These are phyloP conservation scores for Auricularia auricula-judae DNA, from an alignment of 768 basidiomycete genomes.

Conservation along the genomic window DNA sequence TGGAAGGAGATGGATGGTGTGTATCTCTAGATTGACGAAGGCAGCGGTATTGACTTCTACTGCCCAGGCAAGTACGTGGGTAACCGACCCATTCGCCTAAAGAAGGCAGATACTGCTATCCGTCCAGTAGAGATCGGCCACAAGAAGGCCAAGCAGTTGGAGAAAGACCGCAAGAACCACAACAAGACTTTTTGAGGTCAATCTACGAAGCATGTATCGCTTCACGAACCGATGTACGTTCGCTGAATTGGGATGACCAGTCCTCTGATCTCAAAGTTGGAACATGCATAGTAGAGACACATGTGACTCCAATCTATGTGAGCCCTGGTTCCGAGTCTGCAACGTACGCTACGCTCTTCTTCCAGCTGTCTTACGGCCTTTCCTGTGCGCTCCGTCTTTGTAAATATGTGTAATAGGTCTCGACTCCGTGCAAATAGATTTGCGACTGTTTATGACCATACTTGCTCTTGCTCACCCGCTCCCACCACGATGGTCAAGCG, in stretches of 20 bases:
- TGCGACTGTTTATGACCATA: not conserved
- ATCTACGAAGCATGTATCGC: not conserved
- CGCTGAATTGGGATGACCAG: too few species aligned
- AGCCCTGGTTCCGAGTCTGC: too few species aligned
- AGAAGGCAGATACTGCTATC: slow-evolving; percentile 85
- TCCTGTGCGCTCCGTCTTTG: not conserved
- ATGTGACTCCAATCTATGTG: too few species aligned
- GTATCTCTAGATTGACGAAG: slow-evolving; percentile 14
- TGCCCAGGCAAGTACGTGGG: slow-evolving; percentile 89
- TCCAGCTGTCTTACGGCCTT: too few species aligned
- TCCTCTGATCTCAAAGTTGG: too few species aligned
- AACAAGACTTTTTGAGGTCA: slow-evolving; percentile 61
- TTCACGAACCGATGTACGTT: not conserved
- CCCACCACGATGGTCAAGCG: slow-evolving; percentile 16
- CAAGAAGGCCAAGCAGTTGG: slow-evolving; percentile 82
- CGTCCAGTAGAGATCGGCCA: slow-evolving; percentile 89
- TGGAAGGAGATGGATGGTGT: slow-evolving; percentile 99
- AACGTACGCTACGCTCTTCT: too few species aligned
- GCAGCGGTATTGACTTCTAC: not conserved
- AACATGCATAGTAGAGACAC: too few species aligned
- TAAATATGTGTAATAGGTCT: not conserved
- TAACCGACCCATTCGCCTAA: slow-evolving; percentile 91
- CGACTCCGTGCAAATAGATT: not conserved
- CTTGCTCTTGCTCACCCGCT: too few species aligned
- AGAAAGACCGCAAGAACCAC: slow-evolving; percentile 71